These are phyloP conservation scores for Amorphotheca resinae DNA, from an alignment of 495 filamentous ascomycete species.

Conservation along the genomic window DNA sequence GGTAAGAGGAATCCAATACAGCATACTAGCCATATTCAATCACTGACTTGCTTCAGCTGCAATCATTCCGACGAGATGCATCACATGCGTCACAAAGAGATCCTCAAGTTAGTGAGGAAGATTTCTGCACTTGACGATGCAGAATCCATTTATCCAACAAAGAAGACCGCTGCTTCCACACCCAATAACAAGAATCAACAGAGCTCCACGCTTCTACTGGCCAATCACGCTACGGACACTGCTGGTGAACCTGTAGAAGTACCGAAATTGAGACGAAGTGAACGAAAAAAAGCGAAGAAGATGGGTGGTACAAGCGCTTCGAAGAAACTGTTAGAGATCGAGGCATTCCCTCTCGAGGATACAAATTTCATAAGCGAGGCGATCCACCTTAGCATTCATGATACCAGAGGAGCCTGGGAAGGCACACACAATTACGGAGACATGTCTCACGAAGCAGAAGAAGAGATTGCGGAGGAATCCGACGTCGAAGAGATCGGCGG, in stretches of 20 bases:
- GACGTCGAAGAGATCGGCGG: background rate
- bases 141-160: background rate
- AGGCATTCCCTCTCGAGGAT: constrained; percentile 12
- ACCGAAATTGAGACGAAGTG: constrained; percentile 3
- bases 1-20: too few relatives aligned
- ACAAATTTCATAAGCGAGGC: constrained; percentile 17
- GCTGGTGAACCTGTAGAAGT: constrained; percentile 2
- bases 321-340: constrained; percentile 2
- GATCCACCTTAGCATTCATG: constrained; percentile 12
- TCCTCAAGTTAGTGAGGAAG: constrained; percentile 13
- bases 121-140: constrained; percentile 8
- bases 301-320: background rate
- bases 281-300: constrained; percentile 15
- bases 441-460: background rate
- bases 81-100: constrained; percentile 18
- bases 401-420: constrained; percentile 19
- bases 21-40: too few relatives aligned
- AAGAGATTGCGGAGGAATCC: background rate
- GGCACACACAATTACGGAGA: constrained; percentile 13
- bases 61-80: constrained; percentile 19
- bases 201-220: background rate
- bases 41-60: too few relatives aligned
- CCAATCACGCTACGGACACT: constrained; percentile 3
- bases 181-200: background rate
- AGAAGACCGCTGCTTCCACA: background rate